These are phyloP conservation scores for Clitopilus hobsonii DNA, from an alignment of 768 basidiomycete genomes.

Conservation along the genomic window DNA sequence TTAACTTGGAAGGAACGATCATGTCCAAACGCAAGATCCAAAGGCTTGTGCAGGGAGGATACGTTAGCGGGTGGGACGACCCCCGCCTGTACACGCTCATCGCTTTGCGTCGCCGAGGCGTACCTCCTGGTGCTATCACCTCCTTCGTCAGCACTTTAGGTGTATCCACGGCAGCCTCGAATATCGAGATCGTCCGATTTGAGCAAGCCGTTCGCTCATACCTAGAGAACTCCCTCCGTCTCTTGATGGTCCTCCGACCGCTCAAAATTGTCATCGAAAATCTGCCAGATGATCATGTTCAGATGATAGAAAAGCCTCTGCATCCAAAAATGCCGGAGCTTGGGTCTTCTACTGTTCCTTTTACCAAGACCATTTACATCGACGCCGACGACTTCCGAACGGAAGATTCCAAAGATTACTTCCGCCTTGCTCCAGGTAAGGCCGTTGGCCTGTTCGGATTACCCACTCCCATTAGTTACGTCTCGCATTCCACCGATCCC, in stretches of 20 bases:
- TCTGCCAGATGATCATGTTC: constrained; percentile 77
- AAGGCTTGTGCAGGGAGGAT: constrained; percentile 76
- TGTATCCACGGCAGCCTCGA: constrained; percentile 79
- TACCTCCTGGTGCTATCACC: constrained; percentile 94
- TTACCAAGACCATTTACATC: constrained; percentile 88
- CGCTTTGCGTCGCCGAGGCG: constrained; percentile 88
- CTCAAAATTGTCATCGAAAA: constrained; percentile 92
- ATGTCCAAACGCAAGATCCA: constrained; percentile 96
- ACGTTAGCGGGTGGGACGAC: constrained; percentile 95
- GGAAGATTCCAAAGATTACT: constrained; percentile 91
- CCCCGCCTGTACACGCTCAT: constrained; percentile 96
- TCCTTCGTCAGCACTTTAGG: constrained; percentile 94
- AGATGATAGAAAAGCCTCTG: constrained; percentile 84
- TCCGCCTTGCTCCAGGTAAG: constrained; percentile 96
- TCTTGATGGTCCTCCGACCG: constrained; percentile 88
- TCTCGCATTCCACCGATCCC: constrained; percentile 78
- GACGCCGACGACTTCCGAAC: constrained; percentile 91
- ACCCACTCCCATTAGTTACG: constrained; percentile 88
- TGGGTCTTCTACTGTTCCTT: constrained; percentile 76
- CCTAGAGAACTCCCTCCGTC: constrained; percentile 81
- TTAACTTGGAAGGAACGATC: constrained; percentile 91
- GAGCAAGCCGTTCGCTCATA: constrained; percentile 86
- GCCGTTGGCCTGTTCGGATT: constrained; percentile 95
- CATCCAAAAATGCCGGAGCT: constrained; percentile 92
- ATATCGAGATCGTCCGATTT: constrained; percentile 85